Conservation (phyloP, 2,329 filamentous ascomycete species). For the Neoscytalidium dimidiatum region DNA sequence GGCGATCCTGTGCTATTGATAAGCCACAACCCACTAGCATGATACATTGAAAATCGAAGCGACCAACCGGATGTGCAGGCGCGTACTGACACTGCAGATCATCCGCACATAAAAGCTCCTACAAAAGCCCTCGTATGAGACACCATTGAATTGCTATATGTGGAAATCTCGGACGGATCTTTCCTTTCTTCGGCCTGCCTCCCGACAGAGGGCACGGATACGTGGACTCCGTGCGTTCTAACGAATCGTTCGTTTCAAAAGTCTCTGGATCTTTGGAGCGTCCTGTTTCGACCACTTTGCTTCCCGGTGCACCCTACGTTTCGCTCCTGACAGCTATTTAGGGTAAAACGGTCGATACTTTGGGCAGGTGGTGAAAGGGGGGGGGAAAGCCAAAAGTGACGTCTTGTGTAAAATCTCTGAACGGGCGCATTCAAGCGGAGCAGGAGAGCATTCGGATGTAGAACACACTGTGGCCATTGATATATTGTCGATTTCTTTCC, state of each 20-base stretch:
- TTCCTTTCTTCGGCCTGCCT: background rate
- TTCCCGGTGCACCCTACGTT: constrained; percentile 16
- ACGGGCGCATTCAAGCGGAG: background rate
- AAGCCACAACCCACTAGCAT: no score
- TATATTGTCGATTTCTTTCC: constrained; percentile 8
- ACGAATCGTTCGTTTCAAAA: constrained; percentile 2
- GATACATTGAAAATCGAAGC: background rate
- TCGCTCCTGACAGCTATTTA: background rate
- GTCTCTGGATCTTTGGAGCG: background rate
- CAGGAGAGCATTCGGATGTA: background rate
- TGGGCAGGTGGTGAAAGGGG: background rate
- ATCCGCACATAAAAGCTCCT: background rate
- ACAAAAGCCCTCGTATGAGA: background rate
- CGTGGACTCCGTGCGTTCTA: background rate
- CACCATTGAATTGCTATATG: background rate
- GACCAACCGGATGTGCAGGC: background rate
- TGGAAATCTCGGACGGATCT: background rate
- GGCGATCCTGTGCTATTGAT: no score
- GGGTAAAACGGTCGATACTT: background rate
- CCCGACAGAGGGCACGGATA: constrained; percentile 13
- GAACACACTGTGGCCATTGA: constrained; percentile 6
- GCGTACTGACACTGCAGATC: background rate
- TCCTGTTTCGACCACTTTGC: background rate
- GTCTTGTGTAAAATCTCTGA: background rate
- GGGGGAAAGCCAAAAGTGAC: background rate